Percentiles rank a stretch among this genome's conserved stretches.
Conservation (phyloP, 805 yeast species). For the Myxozyma nipponensis region DNA sequence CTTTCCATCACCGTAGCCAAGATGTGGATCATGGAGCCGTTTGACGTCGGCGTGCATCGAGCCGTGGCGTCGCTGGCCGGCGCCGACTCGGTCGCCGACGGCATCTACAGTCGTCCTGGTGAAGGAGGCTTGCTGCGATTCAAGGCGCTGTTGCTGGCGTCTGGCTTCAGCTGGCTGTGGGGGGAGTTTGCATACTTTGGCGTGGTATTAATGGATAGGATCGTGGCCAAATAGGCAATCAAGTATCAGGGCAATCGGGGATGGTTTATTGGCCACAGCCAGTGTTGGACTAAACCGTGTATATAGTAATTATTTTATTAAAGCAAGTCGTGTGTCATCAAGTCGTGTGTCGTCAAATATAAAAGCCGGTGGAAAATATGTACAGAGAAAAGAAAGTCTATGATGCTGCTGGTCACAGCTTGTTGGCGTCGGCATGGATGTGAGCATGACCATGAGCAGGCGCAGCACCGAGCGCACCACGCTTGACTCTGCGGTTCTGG, state of each 20-base stretch:
- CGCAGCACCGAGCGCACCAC: not conserved
- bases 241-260: too few species aligned
- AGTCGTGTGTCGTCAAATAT: too few species aligned
- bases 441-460: too few species aligned
- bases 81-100: not conserved
- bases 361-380: too few species aligned
- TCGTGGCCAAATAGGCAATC: too few species aligned
- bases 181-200: not conserved
- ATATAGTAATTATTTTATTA: too few species aligned
- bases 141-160: not conserved
- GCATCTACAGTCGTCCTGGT: not conserved
- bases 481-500: slow-evolving; percentile 2
- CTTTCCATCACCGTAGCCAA: not conserved
- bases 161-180: not conserved
- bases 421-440: too few species aligned
- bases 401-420: too few species aligned
- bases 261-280: too few species aligned
- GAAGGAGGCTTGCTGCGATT: not conserved
- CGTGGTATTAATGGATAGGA: not conserved
- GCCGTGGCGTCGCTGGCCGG: not conserved
- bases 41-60: not conserved
- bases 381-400: too few species aligned
- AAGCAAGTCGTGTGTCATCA: too few species aligned
- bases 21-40: not conserved
- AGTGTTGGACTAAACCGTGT: too few species aligned